These are phyloP conservation scores for Cicer chorassanicum DNA, from an alignment of 306 rosid species.

Conservation along the genomic window DNA sequence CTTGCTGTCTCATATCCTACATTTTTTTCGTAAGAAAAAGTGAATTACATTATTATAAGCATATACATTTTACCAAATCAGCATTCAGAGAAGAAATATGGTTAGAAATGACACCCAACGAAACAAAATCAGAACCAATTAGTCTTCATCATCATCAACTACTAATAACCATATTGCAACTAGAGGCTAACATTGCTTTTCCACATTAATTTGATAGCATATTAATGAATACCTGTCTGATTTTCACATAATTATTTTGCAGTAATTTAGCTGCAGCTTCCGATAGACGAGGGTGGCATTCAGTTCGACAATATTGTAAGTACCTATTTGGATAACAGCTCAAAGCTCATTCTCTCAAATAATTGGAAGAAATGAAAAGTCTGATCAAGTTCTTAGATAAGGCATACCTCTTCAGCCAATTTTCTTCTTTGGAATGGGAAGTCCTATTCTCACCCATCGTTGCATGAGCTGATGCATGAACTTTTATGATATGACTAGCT, in stretches of 20 bases:
- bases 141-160: conserved; percentile 20
- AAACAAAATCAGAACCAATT: not conserved
- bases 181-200: conserved; percentile 21
- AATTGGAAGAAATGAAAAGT: conserved; percentile 30
- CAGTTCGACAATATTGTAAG: conserved; percentile 78
- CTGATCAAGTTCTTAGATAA: conserved; percentile 11
- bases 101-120: not conserved
- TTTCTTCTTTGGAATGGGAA: conserved; percentile 70
- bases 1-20: conserved; percentile 97
- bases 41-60: conserved; percentile 20
- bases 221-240: conserved; percentile 84
- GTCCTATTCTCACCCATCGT: conserved; percentile 59
- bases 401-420: conserved; percentile 90
- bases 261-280: conserved; percentile 75
- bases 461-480: conserved; percentile 80
- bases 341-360: conserved; percentile 39
- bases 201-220: conserved; percentile 24
- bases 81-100: not conserved
- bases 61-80: conserved; percentile 20
- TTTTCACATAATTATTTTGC: conserved; percentile 83
- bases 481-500: conserved; percentile 88
- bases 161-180: conserved; percentile 27
- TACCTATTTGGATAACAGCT: conserved; percentile 64
- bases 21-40: conserved; percentile 1
- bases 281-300: conserved; percentile 83